phyloP scores from a whole-genome alignment of 164 flowering plant species.

The Aristolochia contorta region DNA sequence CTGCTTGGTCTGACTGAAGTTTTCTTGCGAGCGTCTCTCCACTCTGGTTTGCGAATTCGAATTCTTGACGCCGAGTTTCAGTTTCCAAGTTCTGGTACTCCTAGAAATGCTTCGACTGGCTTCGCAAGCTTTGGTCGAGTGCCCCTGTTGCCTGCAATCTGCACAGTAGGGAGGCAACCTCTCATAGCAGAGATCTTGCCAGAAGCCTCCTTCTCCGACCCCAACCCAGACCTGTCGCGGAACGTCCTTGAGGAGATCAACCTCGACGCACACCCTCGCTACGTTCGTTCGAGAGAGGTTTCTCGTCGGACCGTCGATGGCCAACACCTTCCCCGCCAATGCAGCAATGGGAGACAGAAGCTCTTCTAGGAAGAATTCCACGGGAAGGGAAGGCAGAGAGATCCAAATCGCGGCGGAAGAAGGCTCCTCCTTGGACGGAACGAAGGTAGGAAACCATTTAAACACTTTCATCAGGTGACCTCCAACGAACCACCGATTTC shows the following conservation, averaged over 20 bases:
- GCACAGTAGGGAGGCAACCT: background rate
- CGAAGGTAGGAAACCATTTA: constrained; percentile 1
- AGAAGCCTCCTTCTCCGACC: constrained; percentile 3
- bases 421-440: background rate
- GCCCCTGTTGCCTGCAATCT: constrained; percentile 1
- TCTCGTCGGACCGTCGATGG: background rate
- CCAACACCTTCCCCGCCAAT: background rate
- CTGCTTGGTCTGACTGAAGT: background rate
- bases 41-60: background rate
- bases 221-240: background rate
- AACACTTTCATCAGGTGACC: constrained; percentile 4
- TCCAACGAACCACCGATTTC: background rate
- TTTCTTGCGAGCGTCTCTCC: background rate
- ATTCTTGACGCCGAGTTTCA: background rate
- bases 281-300: background rate
- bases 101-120: background rate
- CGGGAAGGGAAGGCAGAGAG: constrained; percentile 2
- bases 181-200: constrained; percentile 4
- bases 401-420: constrained; percentile 1
- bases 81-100: no score
- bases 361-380: background rate
- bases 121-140: background rate
- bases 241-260: background rate
- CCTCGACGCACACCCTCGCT: constrained; percentile 2
- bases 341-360: background rate